Conservation (phyloP, 2,329 filamentous ascomycete species). For the Zarea fungicola region DNA sequence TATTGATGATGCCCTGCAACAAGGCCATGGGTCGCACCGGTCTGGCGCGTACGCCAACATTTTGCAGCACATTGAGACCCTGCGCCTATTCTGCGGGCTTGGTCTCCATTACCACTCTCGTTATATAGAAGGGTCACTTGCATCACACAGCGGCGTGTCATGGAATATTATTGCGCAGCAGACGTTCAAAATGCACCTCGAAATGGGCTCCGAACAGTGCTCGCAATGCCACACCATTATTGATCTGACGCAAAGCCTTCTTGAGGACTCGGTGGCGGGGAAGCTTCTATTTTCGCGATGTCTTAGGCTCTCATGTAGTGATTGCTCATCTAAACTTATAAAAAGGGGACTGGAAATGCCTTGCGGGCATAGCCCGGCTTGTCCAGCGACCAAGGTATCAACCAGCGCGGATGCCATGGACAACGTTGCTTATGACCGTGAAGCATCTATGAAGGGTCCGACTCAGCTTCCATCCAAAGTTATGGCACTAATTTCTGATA, state of each 20-base stretch:
- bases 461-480: conserved; percentile 28
- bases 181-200: conserved; percentile 28
- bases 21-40: conserved; percentile 10
- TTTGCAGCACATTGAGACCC: conserved; percentile 38
- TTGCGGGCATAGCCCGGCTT: conserved; percentile 24
- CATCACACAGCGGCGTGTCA: not conserved
- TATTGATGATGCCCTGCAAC: conserved; percentile 30
- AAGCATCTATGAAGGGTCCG: not conserved
- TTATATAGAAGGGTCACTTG: conserved; percentile 17
- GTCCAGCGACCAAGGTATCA: conserved; percentile 22
- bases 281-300: conserved; percentile 28
- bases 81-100: conserved; percentile 42
- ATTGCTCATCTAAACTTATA: conserved; percentile 19
- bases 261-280: conserved; percentile 13
- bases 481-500: conserved; percentile 26
- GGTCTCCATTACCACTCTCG: conserved; percentile 34
- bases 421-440: not conserved
- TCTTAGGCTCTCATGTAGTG: conserved; percentile 26
- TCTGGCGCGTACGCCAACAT: conserved; percentile 32
- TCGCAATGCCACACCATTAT: conserved; percentile 22
- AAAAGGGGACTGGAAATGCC: not conserved
- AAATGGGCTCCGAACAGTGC: conserved; percentile 24
- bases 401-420: conserved; percentile 20
- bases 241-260: conserved; percentile 20
- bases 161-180: conserved; percentile 27